phyloP scores from a whole-genome alignment of 805 yeast species.

The Kodamaea hsintzibuensis region DNA sequence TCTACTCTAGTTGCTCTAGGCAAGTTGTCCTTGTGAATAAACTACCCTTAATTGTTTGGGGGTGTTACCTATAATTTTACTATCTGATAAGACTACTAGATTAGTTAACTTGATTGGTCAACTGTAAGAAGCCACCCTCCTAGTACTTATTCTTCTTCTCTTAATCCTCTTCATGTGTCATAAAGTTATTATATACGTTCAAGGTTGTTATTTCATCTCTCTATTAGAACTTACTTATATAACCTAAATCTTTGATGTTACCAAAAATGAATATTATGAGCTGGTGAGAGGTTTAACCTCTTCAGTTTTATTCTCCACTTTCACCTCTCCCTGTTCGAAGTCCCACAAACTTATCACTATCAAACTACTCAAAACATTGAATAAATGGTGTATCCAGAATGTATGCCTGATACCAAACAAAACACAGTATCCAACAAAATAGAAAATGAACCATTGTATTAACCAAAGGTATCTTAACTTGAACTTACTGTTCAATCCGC shows the following conservation, averaged over 20 bases:
- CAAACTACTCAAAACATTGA: slow-evolving; percentile 65
- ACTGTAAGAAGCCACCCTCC: not conserved
- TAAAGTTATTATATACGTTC: too few species aligned
- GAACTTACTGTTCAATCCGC: slow-evolving; percentile 25
- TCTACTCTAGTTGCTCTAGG: too few species aligned
- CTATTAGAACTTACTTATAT: too few species aligned
- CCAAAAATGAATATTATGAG: too few species aligned
- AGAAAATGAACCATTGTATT: slow-evolving; percentile 32
- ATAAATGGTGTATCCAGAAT: slow-evolving; percentile 80
- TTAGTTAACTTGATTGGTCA: not conserved
- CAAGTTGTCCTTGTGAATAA: too few species aligned
- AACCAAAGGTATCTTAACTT: slow-evolving; percentile 3
- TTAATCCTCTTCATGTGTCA: too few species aligned
- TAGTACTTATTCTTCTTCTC: too few species aligned
- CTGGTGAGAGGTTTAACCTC: too few species aligned
- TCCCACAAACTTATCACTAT: slow-evolving; percentile 25
- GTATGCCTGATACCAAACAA: slow-evolving; percentile 78
- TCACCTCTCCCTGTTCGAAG: not conserved
- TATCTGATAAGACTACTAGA: not conserved
- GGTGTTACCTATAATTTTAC: not conserved
- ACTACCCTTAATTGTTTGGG: not conserved
- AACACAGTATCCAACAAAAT: slow-evolving; percentile 60
- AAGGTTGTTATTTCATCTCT: too few species aligned
- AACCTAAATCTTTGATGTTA: too few species aligned
- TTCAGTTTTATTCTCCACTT: not conserved